Base-by-base conservation (phyloP, 306 rosid species). In the Rosa rugosa region DNA sequence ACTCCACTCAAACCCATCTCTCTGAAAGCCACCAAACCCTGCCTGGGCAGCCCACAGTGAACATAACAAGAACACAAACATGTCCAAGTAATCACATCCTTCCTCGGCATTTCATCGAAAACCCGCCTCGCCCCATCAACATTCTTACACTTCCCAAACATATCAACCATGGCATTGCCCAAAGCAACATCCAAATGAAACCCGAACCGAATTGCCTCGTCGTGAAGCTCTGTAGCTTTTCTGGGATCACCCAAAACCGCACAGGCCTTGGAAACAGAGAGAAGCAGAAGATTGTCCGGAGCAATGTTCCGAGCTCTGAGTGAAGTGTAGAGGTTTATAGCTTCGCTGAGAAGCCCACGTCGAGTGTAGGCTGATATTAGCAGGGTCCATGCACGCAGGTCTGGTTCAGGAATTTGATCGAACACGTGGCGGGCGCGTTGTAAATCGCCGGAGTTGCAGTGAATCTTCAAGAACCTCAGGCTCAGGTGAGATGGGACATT, bases 341-440 rank as follows among this genome's bases (percentile, higher is more conserved):
- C 81, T 45, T 84, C 89, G 22, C 75, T 79, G 53, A 81, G 79
- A 50, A 70, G 73, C 20, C 92, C 89, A 46, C 62, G 69, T 70
- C 73, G 23, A 4, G 87, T 79, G 82, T 83, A 70, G 78, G 84
- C 83, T 34, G 92, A 89, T 17, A 89, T 84, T 18, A 89, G 50
- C 23, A 87, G 16, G 46, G 84, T 81, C 84, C 90, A 86, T 72
- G 85, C 82, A 40, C 40, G 81, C 8, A 85, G 80, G 72, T 89
- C 80, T 84, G 82, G 87, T 70, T 83, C 51, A 57, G 75, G 64
- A 86, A 86, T 86, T 83, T 81, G 76, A 23, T 84, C 89, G 66
- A 89, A 86, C 86, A 89, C 50, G 77, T 81, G 83, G 51, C 81
- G 87, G 56, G 89, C 90, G 50, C 87, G 84, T 72, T 71, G 75